Evolutionary conservation across 2,329 filamentous ascomycete species (phyloP).

Genomic region (Trichothecium sympodiale): DNA sequence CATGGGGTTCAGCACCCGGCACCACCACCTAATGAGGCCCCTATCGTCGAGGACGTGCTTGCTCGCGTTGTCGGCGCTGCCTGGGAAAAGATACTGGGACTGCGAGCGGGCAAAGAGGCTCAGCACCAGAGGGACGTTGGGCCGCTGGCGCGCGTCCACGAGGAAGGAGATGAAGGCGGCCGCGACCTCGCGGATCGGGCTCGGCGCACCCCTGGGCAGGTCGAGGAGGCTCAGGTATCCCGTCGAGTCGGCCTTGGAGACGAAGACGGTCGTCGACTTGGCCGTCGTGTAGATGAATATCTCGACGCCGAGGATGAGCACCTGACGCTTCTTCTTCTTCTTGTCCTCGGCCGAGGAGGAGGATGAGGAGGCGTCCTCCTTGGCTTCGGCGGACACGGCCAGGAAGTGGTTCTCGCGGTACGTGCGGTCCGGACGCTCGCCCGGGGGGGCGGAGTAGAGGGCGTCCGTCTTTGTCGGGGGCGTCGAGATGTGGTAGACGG

Average conservation of each 20-base stretch:
- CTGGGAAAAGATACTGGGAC: conserved; percentile 88
- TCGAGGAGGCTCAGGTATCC: conserved; percentile 65
- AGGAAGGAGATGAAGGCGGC: conserved; percentile 69
- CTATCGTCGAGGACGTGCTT: conserved; percentile 92
- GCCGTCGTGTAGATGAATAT: conserved; percentile 77
- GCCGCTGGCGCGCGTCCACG: conserved; percentile 48
- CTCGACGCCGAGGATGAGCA: conserved; percentile 77
- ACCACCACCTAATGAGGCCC: conserved; percentile 93
- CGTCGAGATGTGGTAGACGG: conserved; percentile 78
- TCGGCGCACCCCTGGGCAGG: conserved; percentile 50
- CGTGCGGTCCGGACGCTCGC: conserved; percentile 61
- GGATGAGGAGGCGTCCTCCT: conserved; percentile 4
- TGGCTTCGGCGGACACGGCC: conserved; percentile 32
- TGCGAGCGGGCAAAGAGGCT: conserved; percentile 90
- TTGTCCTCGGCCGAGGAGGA: conserved; percentile 14
- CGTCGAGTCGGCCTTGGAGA: conserved; percentile 94
- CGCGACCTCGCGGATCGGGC: conserved; percentile 64
- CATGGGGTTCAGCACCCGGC: conserved; percentile 70
- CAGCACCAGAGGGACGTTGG: conserved; percentile 59
- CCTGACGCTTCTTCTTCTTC: conserved; percentile 23
- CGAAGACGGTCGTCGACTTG: conserved; percentile 75
- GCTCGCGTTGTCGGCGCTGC: conserved; percentile 69
- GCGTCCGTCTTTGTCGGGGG: conserved; percentile 63
- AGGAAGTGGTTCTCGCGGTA: conserved; percentile 78
- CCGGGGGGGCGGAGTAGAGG: conserved; percentile 69